Conservation (phyloP, 768 basidiomycete species). For the Russula lepida region DNA sequence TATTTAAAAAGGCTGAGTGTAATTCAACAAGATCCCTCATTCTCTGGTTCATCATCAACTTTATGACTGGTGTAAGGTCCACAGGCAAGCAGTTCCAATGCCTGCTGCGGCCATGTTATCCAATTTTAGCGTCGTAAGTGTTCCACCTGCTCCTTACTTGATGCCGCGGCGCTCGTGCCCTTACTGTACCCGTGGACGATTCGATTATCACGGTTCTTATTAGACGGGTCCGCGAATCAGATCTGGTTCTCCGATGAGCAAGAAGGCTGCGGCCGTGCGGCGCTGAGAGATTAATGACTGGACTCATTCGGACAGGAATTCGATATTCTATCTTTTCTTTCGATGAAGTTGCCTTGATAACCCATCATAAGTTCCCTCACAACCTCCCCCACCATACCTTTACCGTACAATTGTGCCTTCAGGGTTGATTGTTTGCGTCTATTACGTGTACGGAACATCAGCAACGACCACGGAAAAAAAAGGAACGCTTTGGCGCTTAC, state of each 20-base stretch:
- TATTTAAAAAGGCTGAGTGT: too few species aligned
- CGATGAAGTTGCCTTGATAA: background rate
- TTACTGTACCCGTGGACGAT: background rate
- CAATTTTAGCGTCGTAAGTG: background rate
- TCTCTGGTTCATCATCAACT: too few species aligned
- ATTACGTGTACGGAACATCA: slow-evolving; percentile 16
- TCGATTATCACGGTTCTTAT: background rate
- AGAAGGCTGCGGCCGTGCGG: background rate
- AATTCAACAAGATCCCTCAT: too few species aligned
- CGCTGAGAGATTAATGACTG: background rate
- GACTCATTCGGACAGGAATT: background rate
- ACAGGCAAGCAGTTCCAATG: background rate
- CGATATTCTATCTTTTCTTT: background rate
- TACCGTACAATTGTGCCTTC: background rate
- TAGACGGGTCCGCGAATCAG: background rate
- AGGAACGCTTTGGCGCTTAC: slow-evolving; percentile 6
- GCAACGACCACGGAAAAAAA: slow-evolving; percentile 1
- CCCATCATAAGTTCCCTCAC: background rate
- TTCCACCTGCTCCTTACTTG: background rate
- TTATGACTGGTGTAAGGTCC: too few species aligned
- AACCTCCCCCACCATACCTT: background rate
- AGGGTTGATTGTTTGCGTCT: background rate
- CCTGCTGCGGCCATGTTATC: background rate
- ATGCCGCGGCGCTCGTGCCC: background rate
- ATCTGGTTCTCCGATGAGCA: background rate